A percentile compares a stretch with the other conserved stretches of the same genome.
Evolutionary conservation across 225 moss, liverwort and hornwort genomes (phyloP).

Genomic region (Lunularia cruciata): DNA sequence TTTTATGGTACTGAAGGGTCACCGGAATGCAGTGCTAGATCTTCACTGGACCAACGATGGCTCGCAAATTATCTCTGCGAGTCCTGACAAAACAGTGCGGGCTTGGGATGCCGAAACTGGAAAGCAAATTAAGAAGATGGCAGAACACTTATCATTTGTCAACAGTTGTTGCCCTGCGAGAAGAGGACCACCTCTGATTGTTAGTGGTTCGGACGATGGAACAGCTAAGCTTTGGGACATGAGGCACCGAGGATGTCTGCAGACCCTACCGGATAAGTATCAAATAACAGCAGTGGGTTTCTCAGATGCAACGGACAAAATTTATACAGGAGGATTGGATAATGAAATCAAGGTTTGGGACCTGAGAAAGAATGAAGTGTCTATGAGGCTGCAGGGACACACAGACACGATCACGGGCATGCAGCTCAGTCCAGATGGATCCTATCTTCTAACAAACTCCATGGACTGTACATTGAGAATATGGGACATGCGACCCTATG

Average conservation of each 20-base stretch:
- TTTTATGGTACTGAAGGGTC: slow-evolving; percentile 93
- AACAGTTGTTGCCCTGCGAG: slow-evolving; percentile 87
- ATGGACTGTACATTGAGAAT: slow-evolving; percentile 94
- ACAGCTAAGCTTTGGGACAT: slow-evolving; percentile 97
- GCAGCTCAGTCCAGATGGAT: slow-evolving; percentile 93
- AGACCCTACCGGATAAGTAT: slow-evolving; percentile 91
- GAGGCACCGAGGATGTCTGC: slow-evolving; percentile 87
- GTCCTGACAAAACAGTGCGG: slow-evolving; percentile 93
- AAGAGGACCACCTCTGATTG: slow-evolving; percentile 87
- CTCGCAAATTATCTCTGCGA: slow-evolving; percentile 87
- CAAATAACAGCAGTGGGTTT: slow-evolving; percentile 97
- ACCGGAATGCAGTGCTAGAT: slow-evolving; percentile 88
- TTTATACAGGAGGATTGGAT: slow-evolving; percentile 91
- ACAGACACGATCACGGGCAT: slow-evolving; percentile 92
- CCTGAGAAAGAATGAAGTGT: slow-evolving; percentile 94
- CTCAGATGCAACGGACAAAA: slow-evolving; percentile 89
- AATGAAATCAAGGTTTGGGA: slow-evolving; percentile 98
- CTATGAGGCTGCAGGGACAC: slow-evolving; percentile 89
- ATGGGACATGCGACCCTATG: slow-evolving; percentile 98
- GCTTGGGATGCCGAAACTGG: slow-evolving; percentile 97
- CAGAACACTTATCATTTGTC: slow-evolving; percentile 84
- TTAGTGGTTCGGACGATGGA: slow-evolving; percentile 95
- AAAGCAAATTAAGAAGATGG: slow-evolving; percentile 98
- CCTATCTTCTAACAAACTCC: slow-evolving; percentile 90
- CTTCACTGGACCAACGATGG: slow-evolving; percentile 92